phyloP scores from a whole-genome alignment of 768 basidiomycete species.

The Pleurotus sapidus region DNA sequence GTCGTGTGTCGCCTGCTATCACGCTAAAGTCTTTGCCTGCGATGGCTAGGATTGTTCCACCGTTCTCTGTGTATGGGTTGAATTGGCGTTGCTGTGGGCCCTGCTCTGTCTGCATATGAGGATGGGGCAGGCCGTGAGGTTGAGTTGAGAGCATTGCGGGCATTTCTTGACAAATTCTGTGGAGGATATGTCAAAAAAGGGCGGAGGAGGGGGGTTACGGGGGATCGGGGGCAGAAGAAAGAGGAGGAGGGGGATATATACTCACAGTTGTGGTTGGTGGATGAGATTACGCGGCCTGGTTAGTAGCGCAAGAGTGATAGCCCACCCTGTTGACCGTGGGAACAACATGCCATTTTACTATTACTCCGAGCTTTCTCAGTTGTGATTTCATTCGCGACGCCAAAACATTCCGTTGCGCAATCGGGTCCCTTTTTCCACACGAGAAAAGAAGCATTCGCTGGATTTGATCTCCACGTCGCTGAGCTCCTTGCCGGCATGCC shows the following conservation, averaged over 20 bases:
- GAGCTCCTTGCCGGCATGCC: not conserved
- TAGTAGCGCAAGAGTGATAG: constrained; percentile 25
- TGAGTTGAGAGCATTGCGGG: constrained; percentile 36
- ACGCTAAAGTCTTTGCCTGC: constrained; percentile 92
- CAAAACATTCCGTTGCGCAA: not conserved
- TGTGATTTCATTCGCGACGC: not conserved
- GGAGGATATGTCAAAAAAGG: constrained; percentile 16
- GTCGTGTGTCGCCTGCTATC: constrained; percentile 95
- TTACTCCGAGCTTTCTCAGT: constrained; percentile 34
- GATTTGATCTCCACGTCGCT: not conserved
- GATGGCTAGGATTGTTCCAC: constrained; percentile 95
- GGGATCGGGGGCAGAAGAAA: constrained; percentile 25
- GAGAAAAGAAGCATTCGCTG: not conserved
- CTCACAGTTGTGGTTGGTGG: constrained; percentile 25
- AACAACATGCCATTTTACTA: constrained; percentile 12
- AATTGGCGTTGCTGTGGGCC: constrained; percentile 58
- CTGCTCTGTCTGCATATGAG: constrained; percentile 2
- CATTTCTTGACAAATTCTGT: constrained; percentile 19
- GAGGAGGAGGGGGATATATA: constrained; percentile 11
- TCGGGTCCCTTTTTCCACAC: not conserved
- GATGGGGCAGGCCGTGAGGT: constrained; percentile 1
- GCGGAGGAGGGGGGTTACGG: constrained; percentile 17
- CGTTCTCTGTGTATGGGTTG: constrained; percentile 91
- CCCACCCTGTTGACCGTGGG: constrained; percentile 19
- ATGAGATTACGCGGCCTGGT: constrained; percentile 31